Percentiles rank a stretch among this genome's conserved stretches.
These are phyloP conservation scores for Thermoascus crustaceus DNA, from an alignment of 2,329 filamentous ascomycete species.

Conservation along the genomic window DNA sequence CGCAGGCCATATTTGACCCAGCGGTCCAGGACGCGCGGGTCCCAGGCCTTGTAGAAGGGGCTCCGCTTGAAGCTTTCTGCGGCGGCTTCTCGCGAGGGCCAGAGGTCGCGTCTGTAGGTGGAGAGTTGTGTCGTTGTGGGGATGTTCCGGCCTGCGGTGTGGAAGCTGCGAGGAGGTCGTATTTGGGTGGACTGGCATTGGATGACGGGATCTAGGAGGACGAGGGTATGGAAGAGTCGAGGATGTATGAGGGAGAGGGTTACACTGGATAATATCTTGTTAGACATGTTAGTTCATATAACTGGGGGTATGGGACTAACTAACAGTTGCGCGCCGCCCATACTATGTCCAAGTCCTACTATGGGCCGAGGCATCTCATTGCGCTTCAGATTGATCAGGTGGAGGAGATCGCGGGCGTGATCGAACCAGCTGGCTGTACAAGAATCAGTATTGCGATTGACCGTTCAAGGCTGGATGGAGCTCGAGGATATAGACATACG, in stretches of 20 bases:
- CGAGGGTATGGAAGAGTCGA: constrained; percentile 63
- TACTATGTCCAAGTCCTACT: constrained; percentile 80
- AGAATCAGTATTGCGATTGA: constrained; percentile 11
- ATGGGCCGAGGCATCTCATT: constrained; percentile 71
- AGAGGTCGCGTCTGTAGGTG: constrained; percentile 65
- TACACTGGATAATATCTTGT: constrained; percentile 28
- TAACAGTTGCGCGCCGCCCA: constrained; percentile 66
- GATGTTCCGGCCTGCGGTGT: constrained; percentile 17
- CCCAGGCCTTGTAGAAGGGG: constrained; percentile 76
- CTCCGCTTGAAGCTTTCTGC: constrained; percentile 57
- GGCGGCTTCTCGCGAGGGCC: constrained; percentile 69
- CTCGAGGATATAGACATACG: constrained; percentile 45
- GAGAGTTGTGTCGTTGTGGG: constrained; percentile 47
- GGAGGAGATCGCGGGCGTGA: constrained; percentile 72
- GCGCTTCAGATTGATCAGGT: constrained; percentile 78
- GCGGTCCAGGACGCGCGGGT: constrained; percentile 65
- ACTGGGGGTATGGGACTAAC: constrained; percentile 7
- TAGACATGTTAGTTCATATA: constrained; percentile 1
- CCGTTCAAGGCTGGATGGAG: not conserved
- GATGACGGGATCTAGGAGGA: constrained; percentile 82
- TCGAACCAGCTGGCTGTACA: constrained; percentile 71
- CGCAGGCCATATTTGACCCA: constrained; percentile 70
- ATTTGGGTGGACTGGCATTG: constrained; percentile 39
- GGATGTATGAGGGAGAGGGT: constrained; percentile 71
- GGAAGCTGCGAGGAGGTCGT: constrained; percentile 23